Conservation (phyloP, 306 rosid species). For the Vicia faba region DNA sequence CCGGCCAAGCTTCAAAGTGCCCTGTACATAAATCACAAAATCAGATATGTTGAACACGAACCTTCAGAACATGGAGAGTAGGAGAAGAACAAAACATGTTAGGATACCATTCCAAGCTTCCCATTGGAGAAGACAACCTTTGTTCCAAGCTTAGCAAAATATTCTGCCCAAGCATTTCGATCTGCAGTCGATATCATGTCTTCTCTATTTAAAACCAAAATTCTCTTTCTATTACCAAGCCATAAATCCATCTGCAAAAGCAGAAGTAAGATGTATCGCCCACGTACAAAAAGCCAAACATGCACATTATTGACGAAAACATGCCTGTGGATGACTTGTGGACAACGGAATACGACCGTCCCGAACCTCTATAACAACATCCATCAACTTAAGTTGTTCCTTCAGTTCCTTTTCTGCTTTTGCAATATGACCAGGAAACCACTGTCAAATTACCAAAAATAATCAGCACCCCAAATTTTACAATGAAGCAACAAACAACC, state of each 20-base stretch:
- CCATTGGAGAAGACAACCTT: conserved; percentile 89
- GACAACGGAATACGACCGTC: conserved; percentile 92
- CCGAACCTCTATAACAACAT: conserved; percentile 91
- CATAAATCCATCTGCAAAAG: conserved; percentile 78
- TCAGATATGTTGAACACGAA: conserved; percentile 36
- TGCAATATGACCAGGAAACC: conserved; percentile 99
- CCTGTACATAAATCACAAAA: conserved; percentile 53
- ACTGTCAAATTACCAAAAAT: conserved; percentile 52
- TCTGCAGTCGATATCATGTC: conserved; percentile 90
- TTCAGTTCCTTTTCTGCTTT: conserved; percentile 93
- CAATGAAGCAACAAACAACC: not conserved
- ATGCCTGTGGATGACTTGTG: conserved; percentile 90
- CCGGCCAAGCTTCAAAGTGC: conserved; percentile 79
- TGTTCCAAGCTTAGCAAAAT: conserved; percentile 69
- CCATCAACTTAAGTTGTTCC: conserved; percentile 85
- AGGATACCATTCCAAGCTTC: conserved; percentile 81
- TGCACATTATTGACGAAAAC: not conserved
- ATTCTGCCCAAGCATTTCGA: conserved; percentile 91
- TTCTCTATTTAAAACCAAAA: conserved; percentile 92
- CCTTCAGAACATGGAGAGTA: conserved; percentile 32
- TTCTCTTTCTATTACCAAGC: conserved; percentile 86
- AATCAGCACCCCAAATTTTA: conserved; percentile 33
- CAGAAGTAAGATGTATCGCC: conserved; percentile 20
- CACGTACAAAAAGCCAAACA: not conserved
- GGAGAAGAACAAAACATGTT: conserved; percentile 15